Conservation (phyloP, 1,284 basidiomycete species). For the Trichosporon faecale region DNA sequence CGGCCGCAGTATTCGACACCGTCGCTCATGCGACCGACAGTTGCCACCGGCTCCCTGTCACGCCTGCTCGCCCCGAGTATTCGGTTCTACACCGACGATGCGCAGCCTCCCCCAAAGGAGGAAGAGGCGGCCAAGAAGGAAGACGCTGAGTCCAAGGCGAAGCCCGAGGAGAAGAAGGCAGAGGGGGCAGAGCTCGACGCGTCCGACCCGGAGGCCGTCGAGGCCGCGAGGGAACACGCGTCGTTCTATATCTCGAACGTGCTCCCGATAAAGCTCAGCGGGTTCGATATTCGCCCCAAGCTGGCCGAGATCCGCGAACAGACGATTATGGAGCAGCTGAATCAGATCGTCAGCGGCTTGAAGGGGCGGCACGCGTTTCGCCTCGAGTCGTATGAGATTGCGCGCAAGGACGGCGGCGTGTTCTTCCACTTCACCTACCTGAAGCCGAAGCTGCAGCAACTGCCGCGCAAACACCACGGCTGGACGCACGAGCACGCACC, state of each 20-base stretch:
- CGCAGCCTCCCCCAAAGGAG: neutral
- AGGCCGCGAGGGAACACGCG: conserved; percentile 32
- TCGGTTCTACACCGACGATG: neutral
- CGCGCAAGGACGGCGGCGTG: conserved; percentile 59
- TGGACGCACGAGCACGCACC: conserved; percentile 24
- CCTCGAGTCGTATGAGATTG: conserved; percentile 49
- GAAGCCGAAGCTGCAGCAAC: conserved; percentile 36
- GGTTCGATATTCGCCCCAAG: conserved; percentile 45
- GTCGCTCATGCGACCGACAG: neutral
- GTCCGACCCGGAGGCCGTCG: neutral
- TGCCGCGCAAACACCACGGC: conserved; percentile 28
- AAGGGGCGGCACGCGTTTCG: conserved; percentile 38
- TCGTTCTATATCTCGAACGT: conserved; percentile 53
- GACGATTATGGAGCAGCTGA: conserved; percentile 45
- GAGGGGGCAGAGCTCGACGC: neutral
- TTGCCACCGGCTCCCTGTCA: neutral
- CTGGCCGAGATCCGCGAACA: conserved; percentile 42
- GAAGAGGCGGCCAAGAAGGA: neutral
- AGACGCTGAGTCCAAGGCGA: neutral
- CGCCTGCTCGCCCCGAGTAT: neutral
- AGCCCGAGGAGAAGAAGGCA: neutral
- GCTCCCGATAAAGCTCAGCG: conserved; percentile 45
- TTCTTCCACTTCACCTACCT: conserved; percentile 75
- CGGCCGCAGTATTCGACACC: neutral
- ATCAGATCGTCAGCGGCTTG: conserved; percentile 40